Percentiles rank a stretch among this genome's conserved stretches.
Conservation (phyloP, 768 basidiomycete species). For the Tricholoma matsutake region DNA sequence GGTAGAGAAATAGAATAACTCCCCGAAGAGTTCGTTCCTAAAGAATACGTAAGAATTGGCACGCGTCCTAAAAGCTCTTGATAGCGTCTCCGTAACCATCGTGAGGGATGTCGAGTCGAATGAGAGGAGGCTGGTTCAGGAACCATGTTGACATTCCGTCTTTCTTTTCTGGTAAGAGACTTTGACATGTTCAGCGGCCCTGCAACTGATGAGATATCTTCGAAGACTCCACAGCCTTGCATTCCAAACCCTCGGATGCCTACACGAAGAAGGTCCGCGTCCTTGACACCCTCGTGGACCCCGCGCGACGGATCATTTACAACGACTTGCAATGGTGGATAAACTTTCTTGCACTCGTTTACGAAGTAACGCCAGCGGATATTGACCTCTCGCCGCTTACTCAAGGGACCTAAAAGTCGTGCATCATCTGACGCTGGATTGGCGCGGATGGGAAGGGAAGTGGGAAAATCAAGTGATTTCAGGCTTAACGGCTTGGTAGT, state of each 20-base stretch:
- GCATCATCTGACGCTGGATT: conserved; percentile 58
- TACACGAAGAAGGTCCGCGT: conserved; percentile 12
- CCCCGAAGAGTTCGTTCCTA: conserved; percentile 9
- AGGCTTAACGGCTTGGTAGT: conserved; percentile 42
- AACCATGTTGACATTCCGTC: neutral
- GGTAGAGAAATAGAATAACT: conserved; percentile 32
- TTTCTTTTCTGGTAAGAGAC: conserved; percentile 34
- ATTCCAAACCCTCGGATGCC: conserved; percentile 38
- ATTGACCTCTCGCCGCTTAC: conserved; percentile 74
- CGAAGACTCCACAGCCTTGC: conserved; percentile 40
- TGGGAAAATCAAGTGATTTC: conserved; percentile 44
- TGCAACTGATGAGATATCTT: conserved; percentile 45
- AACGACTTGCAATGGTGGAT: conserved; percentile 58
- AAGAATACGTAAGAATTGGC: conserved; percentile 48
- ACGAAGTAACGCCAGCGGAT: conserved; percentile 65
- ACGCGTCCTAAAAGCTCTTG: conserved; percentile 55
- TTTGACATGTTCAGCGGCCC: conserved; percentile 27
- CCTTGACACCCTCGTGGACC: conserved; percentile 4
- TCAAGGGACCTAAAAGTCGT: conserved; percentile 57
- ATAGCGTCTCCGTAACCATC: conserved; percentile 55
- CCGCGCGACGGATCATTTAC: conserved; percentile 14
- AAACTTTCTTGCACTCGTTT: conserved; percentile 49
- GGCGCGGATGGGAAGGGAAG: conserved; percentile 54
- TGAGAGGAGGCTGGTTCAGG: neutral
- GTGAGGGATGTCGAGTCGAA: conserved; percentile 33